Percentiles rank a stretch among this genome's conserved stretches.
Conservation (phyloP, 495 filamentous ascomycete species). For the Chaetomium tenue region DNA sequence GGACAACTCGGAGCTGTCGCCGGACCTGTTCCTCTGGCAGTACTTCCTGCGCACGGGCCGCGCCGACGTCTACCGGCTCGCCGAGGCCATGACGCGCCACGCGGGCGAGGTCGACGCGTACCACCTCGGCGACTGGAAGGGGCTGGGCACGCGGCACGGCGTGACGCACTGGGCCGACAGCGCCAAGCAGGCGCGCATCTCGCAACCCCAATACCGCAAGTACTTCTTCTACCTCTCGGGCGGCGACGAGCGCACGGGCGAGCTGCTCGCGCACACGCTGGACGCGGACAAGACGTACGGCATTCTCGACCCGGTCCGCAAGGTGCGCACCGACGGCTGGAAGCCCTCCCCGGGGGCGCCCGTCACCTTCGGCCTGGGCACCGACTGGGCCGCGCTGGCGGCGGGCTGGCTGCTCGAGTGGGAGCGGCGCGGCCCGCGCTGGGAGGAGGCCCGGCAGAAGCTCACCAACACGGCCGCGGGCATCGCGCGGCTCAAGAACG, state of each 20-base stretch:
- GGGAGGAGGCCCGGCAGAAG: conserved; percentile 7
- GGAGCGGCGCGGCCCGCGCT: conserved; percentile 10
- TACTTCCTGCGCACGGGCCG: conserved; percentile 13
- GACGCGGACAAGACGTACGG: conserved; percentile 9
- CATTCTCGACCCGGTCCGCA: not conserved
- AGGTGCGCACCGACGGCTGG: conserved; percentile 11
- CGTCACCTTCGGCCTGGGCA: conserved; percentile 7
- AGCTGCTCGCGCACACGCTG: conserved; percentile 8
- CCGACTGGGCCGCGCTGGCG: conserved; percentile 10
- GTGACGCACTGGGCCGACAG: conserved; percentile 12
- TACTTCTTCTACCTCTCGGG: conserved; percentile 11
- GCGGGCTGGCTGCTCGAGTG: conserved; percentile 8
- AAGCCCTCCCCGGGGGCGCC: conserved; percentile 1
- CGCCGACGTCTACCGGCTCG: conserved; percentile 10
- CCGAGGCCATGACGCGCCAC: conserved; percentile 8
- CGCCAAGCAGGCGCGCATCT: conserved; percentile 13
- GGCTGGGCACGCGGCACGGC: conserved; percentile 10
- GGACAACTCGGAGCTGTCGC: conserved; percentile 11
- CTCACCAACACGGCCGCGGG: not conserved
- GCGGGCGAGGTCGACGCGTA: conserved; percentile 9
- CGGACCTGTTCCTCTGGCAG: conserved; percentile 8
- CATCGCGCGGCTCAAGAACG: conserved; percentile 12
- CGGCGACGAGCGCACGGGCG: conserved; percentile 13
- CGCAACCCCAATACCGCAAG: conserved; percentile 4
- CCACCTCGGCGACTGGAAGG: conserved; percentile 8